phyloP scores from a whole-genome alignment of 306 rosid genomes.

The Quercus mongolica region DNA sequence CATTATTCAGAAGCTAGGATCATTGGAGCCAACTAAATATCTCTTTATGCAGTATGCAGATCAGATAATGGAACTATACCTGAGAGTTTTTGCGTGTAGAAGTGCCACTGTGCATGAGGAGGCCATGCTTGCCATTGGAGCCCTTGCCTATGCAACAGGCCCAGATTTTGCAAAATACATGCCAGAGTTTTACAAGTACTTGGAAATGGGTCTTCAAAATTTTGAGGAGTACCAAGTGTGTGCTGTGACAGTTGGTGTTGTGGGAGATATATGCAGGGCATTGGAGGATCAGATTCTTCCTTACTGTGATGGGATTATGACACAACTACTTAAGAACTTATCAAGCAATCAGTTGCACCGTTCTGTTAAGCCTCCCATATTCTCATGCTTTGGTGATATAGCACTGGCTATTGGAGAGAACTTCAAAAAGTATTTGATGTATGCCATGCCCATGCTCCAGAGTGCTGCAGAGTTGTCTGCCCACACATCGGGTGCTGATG shows the following conservation, averaged over 20 bases:
- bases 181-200: conserved; percentile 75
- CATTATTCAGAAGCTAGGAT: conserved; percentile 82
- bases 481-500: conserved; percentile 66
- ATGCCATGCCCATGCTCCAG: conserved; percentile 91
- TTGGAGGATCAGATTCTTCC: conserved; percentile 85
- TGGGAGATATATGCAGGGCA: conserved; percentile 91
- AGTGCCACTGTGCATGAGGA: conserved; percentile 94
- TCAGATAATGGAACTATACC: conserved; percentile 77
- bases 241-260: conserved; percentile 90
- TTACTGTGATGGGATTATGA: conserved; percentile 90
- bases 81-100: conserved; percentile 80
- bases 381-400: conserved; percentile 89
- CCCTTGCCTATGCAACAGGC: conserved; percentile 80
- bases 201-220: conserved; percentile 86
- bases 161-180: conserved; percentile 74
- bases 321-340: conserved; percentile 79
- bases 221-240: conserved; percentile 94
- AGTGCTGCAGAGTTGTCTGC: conserved; percentile 80
- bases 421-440: conserved; percentile 78
- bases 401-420: conserved; percentile 87
- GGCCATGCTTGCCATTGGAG: conserved; percentile 97
- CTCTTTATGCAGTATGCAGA: conserved; percentile 70
- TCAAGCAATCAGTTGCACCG: conserved; percentile 88
- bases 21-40: conserved; percentile 69
- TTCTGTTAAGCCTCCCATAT: conserved; percentile 83